Evolutionary conservation across 2,329 filamentous ascomycete species (phyloP).

Genomic region (Clonostachys solani): DNA sequence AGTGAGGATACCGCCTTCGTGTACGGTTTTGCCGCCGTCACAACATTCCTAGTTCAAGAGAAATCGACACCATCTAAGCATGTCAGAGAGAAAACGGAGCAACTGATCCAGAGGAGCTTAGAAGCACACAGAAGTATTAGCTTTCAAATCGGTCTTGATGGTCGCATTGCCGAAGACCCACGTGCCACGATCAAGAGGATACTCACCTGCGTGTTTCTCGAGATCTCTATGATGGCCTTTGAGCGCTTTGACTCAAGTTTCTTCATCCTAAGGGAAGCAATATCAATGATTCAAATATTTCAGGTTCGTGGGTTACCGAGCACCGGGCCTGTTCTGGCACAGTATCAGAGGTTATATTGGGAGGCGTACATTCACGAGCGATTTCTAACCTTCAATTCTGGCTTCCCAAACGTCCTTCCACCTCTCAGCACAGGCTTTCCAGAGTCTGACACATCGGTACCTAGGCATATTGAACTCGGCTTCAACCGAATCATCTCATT

Average conservation of each 20-base stretch:
- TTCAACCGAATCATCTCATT: conserved; percentile 30
- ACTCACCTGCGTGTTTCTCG: conserved; percentile 45
- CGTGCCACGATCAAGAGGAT: conserved; percentile 35
- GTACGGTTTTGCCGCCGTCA: conserved; percentile 26
- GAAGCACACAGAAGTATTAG: conserved; percentile 18
- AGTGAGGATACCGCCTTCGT: conserved; percentile 27
- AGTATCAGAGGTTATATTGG: conserved; percentile 45
- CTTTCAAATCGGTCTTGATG: conserved; percentile 15
- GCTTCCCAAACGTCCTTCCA: conserved; percentile 29
- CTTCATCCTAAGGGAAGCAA: conserved; percentile 45
- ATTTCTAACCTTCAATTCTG: conserved; percentile 46
- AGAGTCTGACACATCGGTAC: conserved; percentile 21
- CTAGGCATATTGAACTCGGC: conserved; percentile 25
- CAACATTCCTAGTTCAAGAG: conserved; percentile 24
- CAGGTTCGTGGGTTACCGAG: conserved; percentile 8
- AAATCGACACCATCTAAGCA: conserved; percentile 19
- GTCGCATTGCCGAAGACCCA: conserved; percentile 24
- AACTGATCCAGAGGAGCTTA: conserved; percentile 17
- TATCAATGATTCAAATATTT: conserved; percentile 30
- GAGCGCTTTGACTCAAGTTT: conserved; percentile 44
- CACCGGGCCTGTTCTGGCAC: too few species aligned
- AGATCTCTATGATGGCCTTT: conserved; percentile 45
- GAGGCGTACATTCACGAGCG: conserved; percentile 52
- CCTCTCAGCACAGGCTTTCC: conserved; percentile 24
- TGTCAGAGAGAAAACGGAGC: conserved; percentile 19